Conservation (phyloP, 192 early-diverging fungal genomes). For the Funneliformis geosporum region DNA sequence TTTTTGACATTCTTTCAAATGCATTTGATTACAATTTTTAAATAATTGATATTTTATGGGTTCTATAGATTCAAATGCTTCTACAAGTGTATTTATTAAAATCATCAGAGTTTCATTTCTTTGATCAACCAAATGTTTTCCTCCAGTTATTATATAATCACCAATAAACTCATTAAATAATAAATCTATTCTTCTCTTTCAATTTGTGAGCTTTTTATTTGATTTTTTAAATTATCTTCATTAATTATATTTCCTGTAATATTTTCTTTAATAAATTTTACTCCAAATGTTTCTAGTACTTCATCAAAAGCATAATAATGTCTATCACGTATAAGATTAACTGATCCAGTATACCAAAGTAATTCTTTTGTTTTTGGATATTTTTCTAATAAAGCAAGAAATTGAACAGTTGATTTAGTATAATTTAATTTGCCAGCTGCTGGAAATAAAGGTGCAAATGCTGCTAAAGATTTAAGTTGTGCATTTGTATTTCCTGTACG, state of each 20-base stretch:
- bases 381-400: not conserved
- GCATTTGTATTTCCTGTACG: no score
- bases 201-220: constrained; percentile 8
- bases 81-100: no score
- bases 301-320: constrained; percentile 11
- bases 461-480: no score
- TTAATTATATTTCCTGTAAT: constrained; percentile 1
- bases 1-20: no score
- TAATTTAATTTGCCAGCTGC: not conserved
- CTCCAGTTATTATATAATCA: no score
- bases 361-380: not conserved
- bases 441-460: not conserved
- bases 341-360: not conserved
- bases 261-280: constrained; percentile 14
- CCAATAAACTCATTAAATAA: no score
- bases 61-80: no score
- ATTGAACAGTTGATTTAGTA: not conserved
- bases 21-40: no score
- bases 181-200: not conserved
- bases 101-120: no score
- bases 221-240: not conserved
- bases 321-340: not conserved
- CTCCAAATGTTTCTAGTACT: not conserved
- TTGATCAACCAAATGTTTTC: no score
- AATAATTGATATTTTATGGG: no score